Percentiles rank a stretch among this genome's conserved stretches.
phyloP scores from a whole-genome alignment of 2,329 filamentous ascomycete species.

The Aspergillus flavus region DNA sequence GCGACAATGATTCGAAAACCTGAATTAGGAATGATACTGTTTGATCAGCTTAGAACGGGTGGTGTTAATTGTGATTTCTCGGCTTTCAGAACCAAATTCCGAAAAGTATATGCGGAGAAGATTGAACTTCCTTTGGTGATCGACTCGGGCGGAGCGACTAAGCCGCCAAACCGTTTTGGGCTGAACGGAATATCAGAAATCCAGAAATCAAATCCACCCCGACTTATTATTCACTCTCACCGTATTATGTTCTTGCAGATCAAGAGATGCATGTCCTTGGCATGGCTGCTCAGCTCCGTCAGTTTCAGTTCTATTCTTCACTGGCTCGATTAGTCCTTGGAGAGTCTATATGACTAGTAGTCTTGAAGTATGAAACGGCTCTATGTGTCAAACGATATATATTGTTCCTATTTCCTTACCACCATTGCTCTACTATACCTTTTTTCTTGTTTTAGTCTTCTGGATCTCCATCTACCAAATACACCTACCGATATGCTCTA shows the following conservation, averaged over 20 bases:
- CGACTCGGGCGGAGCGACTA: not conserved
- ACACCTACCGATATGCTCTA: no score
- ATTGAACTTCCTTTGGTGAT: constrained; percentile 10
- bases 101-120: constrained; percentile 16
- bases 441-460: no score
- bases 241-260: not conserved
- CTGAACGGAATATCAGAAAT: not conserved
- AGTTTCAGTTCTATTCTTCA: no score
- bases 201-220: not conserved
- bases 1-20: not conserved
- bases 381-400: no score
- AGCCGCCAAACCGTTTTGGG: constrained; percentile 28
- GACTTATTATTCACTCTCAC: no score
- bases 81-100: not conserved
- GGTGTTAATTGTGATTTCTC: not conserved
- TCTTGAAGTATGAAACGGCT: no score
- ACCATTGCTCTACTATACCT: no score
- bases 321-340: no score
- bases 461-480: no score
- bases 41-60: not conserved
- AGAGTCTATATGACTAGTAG: no score
- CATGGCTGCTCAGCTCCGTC: no score
- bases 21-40: not conserved
- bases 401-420: no score
- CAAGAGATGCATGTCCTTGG: not conserved